Conservation (phyloP, 1,284 basidiomycete genomes). For the Heterobasidion parviporum region DNA sequence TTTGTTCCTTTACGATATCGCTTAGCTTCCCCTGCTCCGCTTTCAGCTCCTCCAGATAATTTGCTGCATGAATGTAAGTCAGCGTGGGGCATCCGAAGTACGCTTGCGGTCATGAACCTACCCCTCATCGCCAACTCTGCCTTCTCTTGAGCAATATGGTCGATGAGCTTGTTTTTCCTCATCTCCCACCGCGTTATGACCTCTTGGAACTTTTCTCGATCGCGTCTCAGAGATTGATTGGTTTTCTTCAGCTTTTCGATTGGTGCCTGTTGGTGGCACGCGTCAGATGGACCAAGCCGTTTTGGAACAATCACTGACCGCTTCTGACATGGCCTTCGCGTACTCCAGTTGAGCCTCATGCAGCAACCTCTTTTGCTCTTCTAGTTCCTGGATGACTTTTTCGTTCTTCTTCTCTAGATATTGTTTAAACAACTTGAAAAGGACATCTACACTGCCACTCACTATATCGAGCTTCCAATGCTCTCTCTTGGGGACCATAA, state of each 20-base stretch:
- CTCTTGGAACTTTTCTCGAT: constrained; percentile 64
- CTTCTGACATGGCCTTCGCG: constrained; percentile 26
- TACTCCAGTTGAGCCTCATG: constrained; percentile 41
- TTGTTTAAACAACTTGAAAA: background rate
- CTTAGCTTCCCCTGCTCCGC: constrained; percentile 55
- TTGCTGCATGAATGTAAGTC: constrained; percentile 27
- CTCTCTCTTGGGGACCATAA: constrained; percentile 61
- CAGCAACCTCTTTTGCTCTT: constrained; percentile 40
- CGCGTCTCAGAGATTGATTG: constrained; percentile 48
- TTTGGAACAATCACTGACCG: constrained; percentile 1
- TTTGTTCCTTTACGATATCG: constrained; percentile 70
- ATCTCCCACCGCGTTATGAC: constrained; percentile 56
- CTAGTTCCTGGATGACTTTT: constrained; percentile 50
- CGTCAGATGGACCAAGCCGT: constrained; percentile 4
- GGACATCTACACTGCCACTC: constrained; percentile 12
- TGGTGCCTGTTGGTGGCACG: constrained; percentile 42
- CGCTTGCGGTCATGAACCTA: constrained; percentile 5
- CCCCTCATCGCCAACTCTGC: constrained; percentile 35
- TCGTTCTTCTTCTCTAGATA: constrained; percentile 57
- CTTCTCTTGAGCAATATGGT: constrained; percentile 55
- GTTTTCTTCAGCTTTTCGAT: constrained; percentile 50
- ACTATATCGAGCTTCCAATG: constrained; percentile 73
- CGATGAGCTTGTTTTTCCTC: constrained; percentile 52
- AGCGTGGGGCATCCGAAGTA: background rate
- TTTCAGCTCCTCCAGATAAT: constrained; percentile 50